Percentiles rank a stretch among this genome's conserved stretches.
Conservation (phyloP, 106 monocot genomes). For the Dendrobium officinale region DNA sequence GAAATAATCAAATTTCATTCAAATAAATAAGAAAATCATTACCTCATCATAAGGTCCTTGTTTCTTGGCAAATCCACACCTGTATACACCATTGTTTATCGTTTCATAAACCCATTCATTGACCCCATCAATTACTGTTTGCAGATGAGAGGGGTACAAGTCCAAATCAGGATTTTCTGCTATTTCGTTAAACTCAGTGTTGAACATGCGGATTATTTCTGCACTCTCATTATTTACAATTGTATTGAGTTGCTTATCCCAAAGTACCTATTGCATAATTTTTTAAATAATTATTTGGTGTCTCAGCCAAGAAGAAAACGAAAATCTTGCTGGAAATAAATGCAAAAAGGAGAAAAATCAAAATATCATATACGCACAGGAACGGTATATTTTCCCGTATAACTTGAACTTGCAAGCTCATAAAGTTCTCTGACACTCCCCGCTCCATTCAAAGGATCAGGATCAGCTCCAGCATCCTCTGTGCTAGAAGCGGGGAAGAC, state of each 20-base stretch:
- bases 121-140: slow-evolving; percentile 53
- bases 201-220: slow-evolving; percentile 92
- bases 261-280: slow-evolving; percentile 55
- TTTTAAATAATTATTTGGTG: background rate
- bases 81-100: slow-evolving; percentile 97
- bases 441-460: slow-evolving; percentile 67
- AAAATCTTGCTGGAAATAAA: background rate
- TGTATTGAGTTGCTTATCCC: slow-evolving; percentile 93
- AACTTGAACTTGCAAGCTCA: slow-evolving; percentile 59
- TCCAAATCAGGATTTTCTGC: slow-evolving; percentile 71
- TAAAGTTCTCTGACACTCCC: slow-evolving; percentile 69
- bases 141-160: slow-evolving; percentile 66
- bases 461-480: slow-evolving; percentile 68
- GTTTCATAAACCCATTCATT: slow-evolving; percentile 85
- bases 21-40: slow-evolving; percentile 3
- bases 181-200: slow-evolving; percentile 79
- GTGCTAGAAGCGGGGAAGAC: slow-evolving; percentile 47
- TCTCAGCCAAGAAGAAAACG: background rate
- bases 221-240: slow-evolving; percentile 78
- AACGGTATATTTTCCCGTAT: slow-evolving; percentile 78
- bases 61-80: slow-evolving; percentile 89
- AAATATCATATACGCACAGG: slow-evolving; percentile 22
- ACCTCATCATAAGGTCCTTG: slow-evolving; percentile 97
- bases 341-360: background rate
- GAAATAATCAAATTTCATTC: slow-evolving; percentile 5